A percentile compares a stretch with the other conserved stretches of the same genome.
Conservation (phyloP, 352 stramenopile genomes). For the Blastocystis sp. region DNA sequence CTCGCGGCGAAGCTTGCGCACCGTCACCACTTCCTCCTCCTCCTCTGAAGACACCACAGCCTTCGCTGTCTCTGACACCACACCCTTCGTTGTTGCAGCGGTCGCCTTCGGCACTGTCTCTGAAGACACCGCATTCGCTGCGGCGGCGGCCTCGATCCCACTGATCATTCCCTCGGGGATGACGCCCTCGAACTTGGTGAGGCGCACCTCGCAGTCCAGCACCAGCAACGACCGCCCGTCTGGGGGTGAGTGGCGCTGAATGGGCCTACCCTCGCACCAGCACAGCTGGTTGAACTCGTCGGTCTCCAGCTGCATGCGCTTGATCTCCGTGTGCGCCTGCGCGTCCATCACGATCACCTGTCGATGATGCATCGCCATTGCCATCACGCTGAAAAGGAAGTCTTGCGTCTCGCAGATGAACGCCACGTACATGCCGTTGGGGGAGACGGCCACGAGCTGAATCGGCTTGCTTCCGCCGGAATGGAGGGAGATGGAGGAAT, state of each 20-base stretch:
- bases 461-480: neutral
- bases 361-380: neutral
- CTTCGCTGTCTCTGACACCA: neutral
- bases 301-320: conserved; percentile 1
- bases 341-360: conserved; percentile 20
- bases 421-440: conserved; percentile 46
- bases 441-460: conserved; percentile 16
- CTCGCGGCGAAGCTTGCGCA: conserved; percentile 35
- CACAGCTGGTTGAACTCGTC: conserved; percentile 28
- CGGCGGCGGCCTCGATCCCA: neutral
- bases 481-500: neutral
- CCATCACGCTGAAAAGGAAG: neutral
- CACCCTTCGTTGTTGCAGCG: neutral
- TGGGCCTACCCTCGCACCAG: conserved; percentile 28
- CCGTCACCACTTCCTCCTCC: conserved; percentile 15
- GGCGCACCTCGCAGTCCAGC: conserved; percentile 19
- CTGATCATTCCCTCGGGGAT: conserved; percentile 30
- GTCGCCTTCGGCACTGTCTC: neutral
- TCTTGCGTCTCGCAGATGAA: conserved; percentile 22
- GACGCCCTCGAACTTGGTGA: conserved; percentile 4
- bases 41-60: neutral
- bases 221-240: conserved; percentile 39
- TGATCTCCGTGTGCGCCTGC: neutral
- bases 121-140: neutral
- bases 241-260: neutral